phyloP scores from a whole-genome alignment of 805 yeast genomes.

The Teunomyces tritomae region DNA sequence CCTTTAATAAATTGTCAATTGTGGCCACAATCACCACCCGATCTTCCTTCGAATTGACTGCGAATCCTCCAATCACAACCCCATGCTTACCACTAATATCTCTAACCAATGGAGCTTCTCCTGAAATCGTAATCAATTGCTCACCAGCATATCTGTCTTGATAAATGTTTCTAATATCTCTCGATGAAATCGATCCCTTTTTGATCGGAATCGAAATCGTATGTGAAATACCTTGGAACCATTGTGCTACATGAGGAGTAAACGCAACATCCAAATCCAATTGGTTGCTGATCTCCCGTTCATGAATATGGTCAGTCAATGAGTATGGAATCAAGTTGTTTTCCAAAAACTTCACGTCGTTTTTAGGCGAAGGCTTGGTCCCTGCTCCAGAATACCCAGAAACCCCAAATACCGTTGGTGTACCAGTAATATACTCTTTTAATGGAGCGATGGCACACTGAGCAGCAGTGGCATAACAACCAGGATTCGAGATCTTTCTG shows the following conservation, averaged over 20 bases:
- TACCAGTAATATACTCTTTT: constrained; percentile 60
- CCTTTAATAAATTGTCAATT: constrained; percentile 92
- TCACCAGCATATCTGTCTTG: constrained; percentile 88
- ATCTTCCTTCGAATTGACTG: constrained; percentile 81
- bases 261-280: constrained; percentile 81
- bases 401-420: constrained; percentile 89
- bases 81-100: constrained; percentile 95
- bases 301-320: constrained; percentile 95
- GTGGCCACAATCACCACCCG: constrained; percentile 94
- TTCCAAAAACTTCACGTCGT: constrained; percentile 69
- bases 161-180: constrained; percentile 81
- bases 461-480: constrained; percentile 99
- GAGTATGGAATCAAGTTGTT: constrained; percentile 94
- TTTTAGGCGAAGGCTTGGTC: constrained; percentile 96
- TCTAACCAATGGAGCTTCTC: constrained; percentile 90
- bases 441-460: constrained; percentile 87
- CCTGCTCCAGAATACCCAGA: constrained; percentile 99
- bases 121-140: constrained; percentile 76
- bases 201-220: constrained; percentile 89
- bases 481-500: constrained; percentile 88
- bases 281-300: constrained; percentile 82
- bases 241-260: constrained; percentile 96
- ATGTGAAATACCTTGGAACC: constrained; percentile 98
- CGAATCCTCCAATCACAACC: constrained; percentile 92
- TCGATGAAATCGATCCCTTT: constrained; percentile 59